A percentile compares a stretch with the other conserved stretches of the same genome.
These are phyloP conservation scores for Pseudocercospora eumusae DNA, from an alignment of 2,329 filamentous ascomycete genomes.

Conservation along the genomic window DNA sequence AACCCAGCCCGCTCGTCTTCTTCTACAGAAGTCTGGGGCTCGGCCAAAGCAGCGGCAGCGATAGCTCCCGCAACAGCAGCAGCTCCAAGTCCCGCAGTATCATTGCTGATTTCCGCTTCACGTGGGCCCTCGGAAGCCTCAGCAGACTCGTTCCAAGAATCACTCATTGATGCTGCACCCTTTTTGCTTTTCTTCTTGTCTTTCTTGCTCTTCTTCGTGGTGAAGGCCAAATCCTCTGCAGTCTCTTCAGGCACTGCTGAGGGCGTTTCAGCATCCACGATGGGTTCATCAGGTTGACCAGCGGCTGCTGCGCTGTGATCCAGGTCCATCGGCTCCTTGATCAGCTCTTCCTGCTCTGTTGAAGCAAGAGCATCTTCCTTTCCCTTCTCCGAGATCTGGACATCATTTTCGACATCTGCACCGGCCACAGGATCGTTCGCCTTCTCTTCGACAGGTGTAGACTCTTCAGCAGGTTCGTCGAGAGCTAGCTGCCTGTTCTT, in stretches of 20 bases:
- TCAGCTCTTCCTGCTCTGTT: background rate
- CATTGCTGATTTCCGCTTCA: slow-evolving; percentile 9
- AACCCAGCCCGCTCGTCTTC: slow-evolving; percentile 29
- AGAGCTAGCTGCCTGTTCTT: slow-evolving; percentile 13
- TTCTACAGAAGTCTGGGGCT: slow-evolving; percentile 7
- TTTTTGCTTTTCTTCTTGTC: slow-evolving; percentile 38
- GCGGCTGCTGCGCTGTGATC: background rate
- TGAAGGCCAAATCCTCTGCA: slow-evolving; percentile 20
- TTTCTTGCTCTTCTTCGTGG: slow-evolving; percentile 35
- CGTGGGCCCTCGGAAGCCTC: slow-evolving; percentile 15
- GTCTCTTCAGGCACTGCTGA: slow-evolving; percentile 8
- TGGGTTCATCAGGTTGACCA: background rate
- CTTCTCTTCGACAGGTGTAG: background rate
- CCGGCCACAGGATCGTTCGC: background rate
- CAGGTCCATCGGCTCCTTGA: background rate
- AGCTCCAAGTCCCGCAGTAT: slow-evolving; percentile 11
- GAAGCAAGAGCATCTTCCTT: background rate
- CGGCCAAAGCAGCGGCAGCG: slow-evolving; percentile 12
- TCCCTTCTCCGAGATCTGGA: background rate
- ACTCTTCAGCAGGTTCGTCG: slow-evolving; percentile 3
- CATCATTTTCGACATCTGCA: background rate
- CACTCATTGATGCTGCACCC: slow-evolving; percentile 4
- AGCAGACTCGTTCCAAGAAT: slow-evolving; percentile 11
- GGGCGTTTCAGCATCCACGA: background rate
- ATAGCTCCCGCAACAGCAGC: slow-evolving; percentile 17